Evolutionary conservation across 129 eudicot genomes (phyloP), one percentile per base, ranked within the genome.

Genomic region (Dittrichia graveolens): DNA sequence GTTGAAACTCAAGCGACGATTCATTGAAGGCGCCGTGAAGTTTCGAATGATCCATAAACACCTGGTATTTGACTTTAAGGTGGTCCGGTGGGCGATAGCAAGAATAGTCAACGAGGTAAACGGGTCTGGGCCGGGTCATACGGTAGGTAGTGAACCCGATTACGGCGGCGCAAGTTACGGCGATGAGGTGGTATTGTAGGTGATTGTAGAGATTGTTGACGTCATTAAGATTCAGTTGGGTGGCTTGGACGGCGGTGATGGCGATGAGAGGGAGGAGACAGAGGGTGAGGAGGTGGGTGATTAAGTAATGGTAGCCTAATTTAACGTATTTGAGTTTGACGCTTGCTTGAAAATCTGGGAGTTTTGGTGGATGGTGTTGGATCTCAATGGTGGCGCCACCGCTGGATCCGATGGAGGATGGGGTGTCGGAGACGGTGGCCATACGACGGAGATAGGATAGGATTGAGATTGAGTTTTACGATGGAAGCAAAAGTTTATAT

Each of bases 101-200:
- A 7, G 83, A 80, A 73, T 76, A 83, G 63, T 80, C 91, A 5
- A 86, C 74, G 12, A 83, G 85, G 71, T 83, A 86, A 61, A 86
- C 58, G 57, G 72, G 72, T 39, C 41, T 52, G 39, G 81, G 81
- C n/a, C 65, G 71, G 71, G 76, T 77, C 71, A 60, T 69, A 6
- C 18, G 71, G 60, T 77, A 69, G 1, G 65, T 4, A 3, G 65
- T 77, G 10, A 58, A 31, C 4, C 71, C 81, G 62, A 19, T 47
- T 11, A 67, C 43, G n/a, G 69, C 43, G 35, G 3, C 40, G 41
- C 31, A 37, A 19, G 16, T 50, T 3, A 50, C 40, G 12, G 14
- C 16, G 64, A 61, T 13, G 16, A 56, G 63, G 61, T 77, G 67
- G 81, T 47, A 48, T 19, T 68, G 75, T 3, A 68, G 75, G 40